These are phyloP conservation scores for Tolypocladium nubicola DNA, from an alignment of 2,329 filamentous ascomycete genomes.

Conservation along the genomic window DNA sequence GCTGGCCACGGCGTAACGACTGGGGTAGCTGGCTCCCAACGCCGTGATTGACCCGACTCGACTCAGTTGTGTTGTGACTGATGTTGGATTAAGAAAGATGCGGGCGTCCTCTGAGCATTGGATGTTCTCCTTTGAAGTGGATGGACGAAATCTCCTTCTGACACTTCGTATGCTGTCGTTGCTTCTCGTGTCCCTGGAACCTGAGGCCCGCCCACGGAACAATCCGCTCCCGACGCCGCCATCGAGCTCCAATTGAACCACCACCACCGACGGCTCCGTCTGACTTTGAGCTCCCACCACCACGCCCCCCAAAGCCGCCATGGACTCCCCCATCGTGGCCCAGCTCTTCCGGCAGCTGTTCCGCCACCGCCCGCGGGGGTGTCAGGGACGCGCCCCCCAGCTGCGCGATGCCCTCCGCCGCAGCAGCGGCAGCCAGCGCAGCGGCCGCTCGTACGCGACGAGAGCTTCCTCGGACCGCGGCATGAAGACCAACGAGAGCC, in stretches of 20 bases:
- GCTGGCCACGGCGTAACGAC: background rate
- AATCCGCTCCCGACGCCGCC: background rate
- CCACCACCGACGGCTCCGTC: background rate
- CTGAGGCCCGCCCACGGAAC: background rate
- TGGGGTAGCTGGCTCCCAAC: background rate
- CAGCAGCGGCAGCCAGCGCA: background rate
- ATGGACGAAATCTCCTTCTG: too few relatives aligned
- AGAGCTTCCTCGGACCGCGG: conserved; percentile 24
- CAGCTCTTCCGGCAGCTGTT: conserved; percentile 82
- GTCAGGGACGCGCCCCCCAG: conserved; percentile 12
- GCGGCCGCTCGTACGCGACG: conserved; percentile 15
- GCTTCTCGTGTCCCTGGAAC: background rate
- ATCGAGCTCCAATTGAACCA: background rate
- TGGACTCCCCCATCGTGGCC: conserved; percentile 74
- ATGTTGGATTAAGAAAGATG: background rate
- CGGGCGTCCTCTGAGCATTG: too few relatives aligned
- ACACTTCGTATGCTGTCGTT: too few relatives aligned
- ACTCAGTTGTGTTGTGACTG: background rate
- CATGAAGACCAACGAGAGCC: conserved; percentile 47
- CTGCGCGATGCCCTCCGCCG: background rate
- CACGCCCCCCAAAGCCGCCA: conserved; percentile 21
- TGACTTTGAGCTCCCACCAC: conserved; percentile 10
- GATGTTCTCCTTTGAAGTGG: too few relatives aligned
- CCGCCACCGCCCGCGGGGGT: conserved; percentile 41
- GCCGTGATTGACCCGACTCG: background rate